Evolutionary conservation across 2,329 filamentous ascomycete species (phyloP).

Genomic region (Pseudophaeomoniella oleicola): DNA sequence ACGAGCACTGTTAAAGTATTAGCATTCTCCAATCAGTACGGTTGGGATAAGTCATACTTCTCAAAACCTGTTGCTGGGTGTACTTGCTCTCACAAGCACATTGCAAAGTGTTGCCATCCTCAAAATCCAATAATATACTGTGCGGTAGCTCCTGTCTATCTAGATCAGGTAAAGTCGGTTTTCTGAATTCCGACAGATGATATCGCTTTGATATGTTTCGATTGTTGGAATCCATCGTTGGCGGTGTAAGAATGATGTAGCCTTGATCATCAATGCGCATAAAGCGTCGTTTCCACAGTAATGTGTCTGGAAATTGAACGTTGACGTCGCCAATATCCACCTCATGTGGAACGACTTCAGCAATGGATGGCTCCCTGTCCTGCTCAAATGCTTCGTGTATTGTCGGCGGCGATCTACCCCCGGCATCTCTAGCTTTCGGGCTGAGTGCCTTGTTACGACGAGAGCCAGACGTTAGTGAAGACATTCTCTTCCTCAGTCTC

Average conservation of each 20-base stretch:
- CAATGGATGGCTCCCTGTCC: constrained; percentile 5
- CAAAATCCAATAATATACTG: constrained; percentile 54
- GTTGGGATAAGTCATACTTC: constrained; percentile 30
- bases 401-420: constrained; percentile 18
- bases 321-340: constrained; percentile 80
- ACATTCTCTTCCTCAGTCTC: constrained; percentile 53
- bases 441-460: constrained; percentile 12
- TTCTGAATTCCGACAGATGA: constrained; percentile 69
- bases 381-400: constrained; percentile 8
- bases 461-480: constrained; percentile 37
- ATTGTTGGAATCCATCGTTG: constrained; percentile 45
- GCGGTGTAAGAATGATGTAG: constrained; percentile 63
- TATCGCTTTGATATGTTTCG: constrained; percentile 61
- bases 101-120: constrained; percentile 47
- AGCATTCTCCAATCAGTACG: too few relatives aligned
- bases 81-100: constrained; percentile 45
- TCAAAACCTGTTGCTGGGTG: constrained; percentile 36
- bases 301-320: constrained; percentile 88
- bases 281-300: constrained; percentile 89
- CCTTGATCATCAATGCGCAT: constrained; percentile 75
- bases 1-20: constrained; percentile 10
- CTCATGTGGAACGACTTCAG: constrained; percentile 31
- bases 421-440: constrained; percentile 22
- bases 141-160: constrained; percentile 88
- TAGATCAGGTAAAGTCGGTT: constrained; percentile 70